Conservation (phyloP, 2,329 filamentous ascomycete genomes). For the Diaporthe velutina region DNA sequence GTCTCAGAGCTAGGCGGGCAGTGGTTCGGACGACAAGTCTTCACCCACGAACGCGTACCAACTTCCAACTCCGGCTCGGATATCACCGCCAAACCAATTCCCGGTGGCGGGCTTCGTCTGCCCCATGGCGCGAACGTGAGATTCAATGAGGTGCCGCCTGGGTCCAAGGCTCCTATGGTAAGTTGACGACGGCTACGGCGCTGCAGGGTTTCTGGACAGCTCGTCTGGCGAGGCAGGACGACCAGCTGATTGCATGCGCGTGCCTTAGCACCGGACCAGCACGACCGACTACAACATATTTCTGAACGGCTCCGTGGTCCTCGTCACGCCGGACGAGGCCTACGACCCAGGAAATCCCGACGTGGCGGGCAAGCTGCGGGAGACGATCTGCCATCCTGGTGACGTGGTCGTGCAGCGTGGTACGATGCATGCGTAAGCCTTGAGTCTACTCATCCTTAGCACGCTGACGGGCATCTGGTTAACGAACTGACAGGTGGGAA, state of each 20-base stretch:
- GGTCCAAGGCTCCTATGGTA: neutral
- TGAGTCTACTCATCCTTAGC: fast-evolving
- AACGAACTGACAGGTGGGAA: neutral
- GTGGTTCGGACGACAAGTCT: neutral
- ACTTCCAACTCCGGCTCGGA: neutral
- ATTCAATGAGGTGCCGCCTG: slow-evolving; percentile 2
- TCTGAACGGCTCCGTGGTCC: neutral
- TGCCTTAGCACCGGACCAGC: neutral
- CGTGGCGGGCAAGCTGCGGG: neutral
- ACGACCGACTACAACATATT: slow-evolving; percentile 13
- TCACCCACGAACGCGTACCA: neutral
- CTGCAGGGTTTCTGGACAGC: too few relatives aligned
- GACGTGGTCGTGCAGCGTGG: slow-evolving; percentile 14
- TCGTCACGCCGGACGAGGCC: neutral
- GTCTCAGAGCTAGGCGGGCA: neutral
- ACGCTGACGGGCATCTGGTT: fast-evolving
- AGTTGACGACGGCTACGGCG: neutral
- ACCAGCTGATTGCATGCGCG: neutral
- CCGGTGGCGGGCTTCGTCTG: neutral
- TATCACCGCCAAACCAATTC: neutral
- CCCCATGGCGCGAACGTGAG: neutral
- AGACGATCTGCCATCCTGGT: neutral
- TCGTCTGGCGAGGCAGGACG: neutral
- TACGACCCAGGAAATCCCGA: neutral
- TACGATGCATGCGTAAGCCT: neutral